These are phyloP conservation scores for Furcasterigmium sp. DNA, from an alignment of 2,329 filamentous ascomycete genomes.

Conservation along the genomic window DNA sequence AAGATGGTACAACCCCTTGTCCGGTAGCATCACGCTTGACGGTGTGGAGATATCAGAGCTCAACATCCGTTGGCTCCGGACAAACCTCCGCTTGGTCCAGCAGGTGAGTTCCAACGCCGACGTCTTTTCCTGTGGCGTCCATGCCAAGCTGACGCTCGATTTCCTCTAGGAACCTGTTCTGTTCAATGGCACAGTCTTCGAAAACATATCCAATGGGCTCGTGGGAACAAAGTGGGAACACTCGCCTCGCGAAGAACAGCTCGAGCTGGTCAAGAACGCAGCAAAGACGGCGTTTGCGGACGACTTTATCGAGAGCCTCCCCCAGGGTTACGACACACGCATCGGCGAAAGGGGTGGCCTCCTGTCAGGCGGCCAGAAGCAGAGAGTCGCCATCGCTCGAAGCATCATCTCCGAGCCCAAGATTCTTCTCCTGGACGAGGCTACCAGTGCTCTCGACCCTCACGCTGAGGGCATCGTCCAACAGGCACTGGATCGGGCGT, in stretches of 20 bases:
- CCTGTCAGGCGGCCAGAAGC: constrained; percentile 62
- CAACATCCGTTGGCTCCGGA: constrained; percentile 23
- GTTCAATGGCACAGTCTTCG: not conserved
- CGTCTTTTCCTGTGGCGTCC: not conserved
- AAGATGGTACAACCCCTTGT: constrained; percentile 49
- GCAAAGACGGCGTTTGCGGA: constrained; percentile 46
- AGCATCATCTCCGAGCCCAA: constrained; percentile 59
- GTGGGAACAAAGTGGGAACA: constrained; percentile 1
- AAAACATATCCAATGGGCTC: not conserved
- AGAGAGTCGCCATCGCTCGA: constrained; percentile 62
- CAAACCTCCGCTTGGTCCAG: constrained; percentile 23
- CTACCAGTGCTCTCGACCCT: constrained; percentile 53
- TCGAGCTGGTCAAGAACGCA: constrained; percentile 37
- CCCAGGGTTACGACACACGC: constrained; percentile 52
- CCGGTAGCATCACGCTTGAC: constrained; percentile 21
- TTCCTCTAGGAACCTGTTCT: not conserved
- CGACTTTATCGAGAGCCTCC: constrained; percentile 46
- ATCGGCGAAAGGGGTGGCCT: constrained; percentile 63
- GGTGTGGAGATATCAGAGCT: constrained; percentile 16
- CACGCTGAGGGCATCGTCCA: constrained; percentile 48
- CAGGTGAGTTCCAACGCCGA: constrained; percentile 4
- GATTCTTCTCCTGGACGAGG: constrained; percentile 64
- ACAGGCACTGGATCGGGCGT: constrained; percentile 46
- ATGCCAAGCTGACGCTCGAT: not conserved
- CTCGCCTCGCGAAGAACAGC: constrained; percentile 32